These are phyloP conservation scores for Ceratocystis destructans DNA, from an alignment of 2,329 filamentous ascomycete species.

Conservation along the genomic window DNA sequence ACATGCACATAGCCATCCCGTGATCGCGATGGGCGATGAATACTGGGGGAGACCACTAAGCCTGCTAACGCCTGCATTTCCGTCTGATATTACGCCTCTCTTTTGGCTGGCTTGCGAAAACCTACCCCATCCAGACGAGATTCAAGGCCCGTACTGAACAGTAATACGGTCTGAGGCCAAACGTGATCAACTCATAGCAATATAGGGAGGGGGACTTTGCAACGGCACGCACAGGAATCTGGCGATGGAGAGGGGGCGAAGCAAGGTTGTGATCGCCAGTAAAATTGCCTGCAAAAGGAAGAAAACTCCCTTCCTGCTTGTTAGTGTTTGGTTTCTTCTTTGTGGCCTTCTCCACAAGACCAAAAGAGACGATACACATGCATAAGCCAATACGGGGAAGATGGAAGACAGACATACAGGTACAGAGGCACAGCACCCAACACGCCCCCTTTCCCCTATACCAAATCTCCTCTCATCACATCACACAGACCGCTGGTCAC, in stretches of 20 bases:
- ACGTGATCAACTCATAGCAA: not conserved
- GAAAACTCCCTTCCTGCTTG: not conserved
- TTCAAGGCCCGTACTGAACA: not conserved
- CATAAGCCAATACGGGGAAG: not conserved
- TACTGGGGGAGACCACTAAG: not conserved
- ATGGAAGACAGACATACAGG: not conserved
- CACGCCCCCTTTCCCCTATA: not conserved
- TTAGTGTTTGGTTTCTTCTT: not conserved
- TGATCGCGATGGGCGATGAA: not conserved
- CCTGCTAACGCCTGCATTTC: not conserved
- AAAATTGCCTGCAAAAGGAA: not conserved
- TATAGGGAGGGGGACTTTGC: not conserved
- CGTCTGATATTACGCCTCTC: slow-evolving; percentile 1
- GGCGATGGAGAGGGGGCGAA: not conserved
- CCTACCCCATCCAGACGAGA: not conserved
- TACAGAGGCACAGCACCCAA: not conserved
- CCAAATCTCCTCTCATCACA: not conserved
- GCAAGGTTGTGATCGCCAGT: not conserved
- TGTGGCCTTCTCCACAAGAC: not conserved
- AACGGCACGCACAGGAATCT: not conserved
- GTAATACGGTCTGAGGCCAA: not conserved
- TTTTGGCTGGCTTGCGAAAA: not conserved
- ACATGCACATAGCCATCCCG: not conserved
- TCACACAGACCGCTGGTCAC: not conserved
- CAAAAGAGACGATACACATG: slow-evolving; percentile 1